These are phyloP conservation scores for Salvia miltiorrhiza DNA, from an alignment of 257 asterid species.

Conservation along the genomic window DNA sequence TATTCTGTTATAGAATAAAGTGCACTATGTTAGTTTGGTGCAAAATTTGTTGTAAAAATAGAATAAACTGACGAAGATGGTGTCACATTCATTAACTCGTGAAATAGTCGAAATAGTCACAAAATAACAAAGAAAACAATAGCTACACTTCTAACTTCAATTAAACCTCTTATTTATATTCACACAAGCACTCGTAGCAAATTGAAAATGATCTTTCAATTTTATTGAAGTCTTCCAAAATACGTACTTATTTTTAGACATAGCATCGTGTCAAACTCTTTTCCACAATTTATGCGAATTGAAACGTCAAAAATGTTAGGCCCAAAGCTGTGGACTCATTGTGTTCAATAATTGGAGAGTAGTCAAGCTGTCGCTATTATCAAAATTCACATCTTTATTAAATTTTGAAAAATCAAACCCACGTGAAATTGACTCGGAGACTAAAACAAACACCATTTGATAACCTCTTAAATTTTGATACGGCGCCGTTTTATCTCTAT, in stretches of 20 bases:
- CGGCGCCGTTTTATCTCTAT: not conserved
- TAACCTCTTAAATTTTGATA: not conserved
- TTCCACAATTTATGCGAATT: not conserved
- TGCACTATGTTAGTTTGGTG: too few species aligned
- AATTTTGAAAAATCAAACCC: constrained; percentile 13
- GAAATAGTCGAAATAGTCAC: not conserved
- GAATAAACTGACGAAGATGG: too few species aligned
- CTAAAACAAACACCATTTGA: not conserved
- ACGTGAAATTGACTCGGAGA: constrained; percentile 36
- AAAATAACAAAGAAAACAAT: not conserved
- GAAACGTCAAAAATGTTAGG: constrained; percentile 14
- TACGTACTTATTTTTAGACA: not conserved
- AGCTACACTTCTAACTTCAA: not conserved
- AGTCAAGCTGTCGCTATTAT: not conserved
- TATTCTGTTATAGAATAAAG: too few species aligned
- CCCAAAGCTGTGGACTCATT: constrained; percentile 4
- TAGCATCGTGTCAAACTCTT: constrained; percentile 8
- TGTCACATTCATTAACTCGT: too few species aligned
- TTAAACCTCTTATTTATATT: not conserved
- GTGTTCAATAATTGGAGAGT: constrained; percentile 1
- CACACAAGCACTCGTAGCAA: not conserved
- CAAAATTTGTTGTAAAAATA: too few species aligned
- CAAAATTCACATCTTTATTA: constrained; percentile 2
- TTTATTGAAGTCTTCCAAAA: not conserved
- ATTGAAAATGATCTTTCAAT: not conserved